Conservation (phyloP, 371 early-diverging fungal species). For the Haplosporangium sp. region DNA sequence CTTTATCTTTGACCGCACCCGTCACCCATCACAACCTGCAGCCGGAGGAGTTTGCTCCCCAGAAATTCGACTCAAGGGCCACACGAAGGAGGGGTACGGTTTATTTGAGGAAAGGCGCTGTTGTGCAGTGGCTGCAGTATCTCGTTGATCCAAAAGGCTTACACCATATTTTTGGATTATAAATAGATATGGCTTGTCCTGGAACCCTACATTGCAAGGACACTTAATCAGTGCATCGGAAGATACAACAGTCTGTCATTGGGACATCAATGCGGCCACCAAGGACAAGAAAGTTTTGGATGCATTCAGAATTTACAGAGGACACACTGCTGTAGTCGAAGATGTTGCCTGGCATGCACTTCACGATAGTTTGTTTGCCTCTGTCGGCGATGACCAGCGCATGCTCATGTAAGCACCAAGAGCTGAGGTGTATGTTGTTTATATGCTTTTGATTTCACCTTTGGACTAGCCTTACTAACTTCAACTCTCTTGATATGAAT, state of each 20-base stretch:
- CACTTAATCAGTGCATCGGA: conserved; percentile 88
- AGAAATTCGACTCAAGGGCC: conserved; percentile 89
- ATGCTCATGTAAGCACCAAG: conserved; percentile 78
- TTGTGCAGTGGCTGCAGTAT: too few relatives aligned
- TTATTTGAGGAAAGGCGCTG: not conserved
- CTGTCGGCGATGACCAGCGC: conserved; percentile 96
- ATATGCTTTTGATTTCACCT: not conserved
- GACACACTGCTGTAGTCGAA: conserved; percentile 94
- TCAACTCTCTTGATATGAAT: conserved; percentile 5
- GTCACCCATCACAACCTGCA: conserved; percentile 83
- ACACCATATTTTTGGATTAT: not conserved
- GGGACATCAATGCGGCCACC: conserved; percentile 80
- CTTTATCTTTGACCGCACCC: conserved; percentile 97
- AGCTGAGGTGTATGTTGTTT: not conserved
- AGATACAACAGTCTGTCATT: conserved; percentile 88
- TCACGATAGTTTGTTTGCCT: conserved; percentile 88
- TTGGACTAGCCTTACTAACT: not conserved
- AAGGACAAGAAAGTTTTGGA: conserved; percentile 78
- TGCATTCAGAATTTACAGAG: conserved; percentile 79
- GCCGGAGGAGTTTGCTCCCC: conserved; percentile 84
- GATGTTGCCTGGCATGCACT: conserved; percentile 95
- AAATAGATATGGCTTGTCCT: conserved; percentile 77
- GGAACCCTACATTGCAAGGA: conserved; percentile 75
- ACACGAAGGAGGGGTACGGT: conserved; percentile 91
- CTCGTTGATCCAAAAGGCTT: too few relatives aligned